A percentile compares a stretch with the other conserved stretches of the same genome.
These are phyloP conservation scores for Phaeosphaeriaceae sp. DNA, from an alignment of 2,329 filamentous ascomycete species.

Conservation along the genomic window DNA sequence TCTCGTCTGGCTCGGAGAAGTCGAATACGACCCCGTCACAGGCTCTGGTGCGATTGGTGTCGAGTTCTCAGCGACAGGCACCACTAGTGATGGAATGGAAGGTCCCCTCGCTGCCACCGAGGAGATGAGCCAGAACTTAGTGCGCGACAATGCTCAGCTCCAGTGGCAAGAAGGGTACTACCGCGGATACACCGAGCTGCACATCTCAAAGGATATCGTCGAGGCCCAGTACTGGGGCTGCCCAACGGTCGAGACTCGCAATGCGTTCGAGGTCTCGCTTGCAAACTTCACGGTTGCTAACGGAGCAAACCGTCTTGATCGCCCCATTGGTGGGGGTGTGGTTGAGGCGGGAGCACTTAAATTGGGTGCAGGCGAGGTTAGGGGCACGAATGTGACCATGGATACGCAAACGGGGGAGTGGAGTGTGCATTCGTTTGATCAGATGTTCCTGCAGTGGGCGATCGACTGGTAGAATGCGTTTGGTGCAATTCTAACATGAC, in stretches of 20 bases:
- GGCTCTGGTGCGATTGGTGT: conserved; percentile 24
- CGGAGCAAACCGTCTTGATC: not conserved
- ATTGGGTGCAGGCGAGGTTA: conserved; percentile 1
- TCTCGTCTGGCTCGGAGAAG: not conserved
- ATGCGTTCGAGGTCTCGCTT: not conserved
- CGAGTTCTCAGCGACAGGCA: conserved; percentile 65
- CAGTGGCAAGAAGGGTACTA: conserved; percentile 59
- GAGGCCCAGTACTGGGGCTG: conserved; percentile 1
- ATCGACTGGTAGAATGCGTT: not conserved
- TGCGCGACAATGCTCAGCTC: conserved; percentile 64
- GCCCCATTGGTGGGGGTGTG: not conserved
- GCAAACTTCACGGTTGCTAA: not conserved
- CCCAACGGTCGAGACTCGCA: not conserved
- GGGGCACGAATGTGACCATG: conserved; percentile 5
- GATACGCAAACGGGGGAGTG: not conserved
- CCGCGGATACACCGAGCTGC: not conserved
- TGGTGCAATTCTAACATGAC: not conserved
- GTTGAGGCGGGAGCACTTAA: conserved; percentile 55
- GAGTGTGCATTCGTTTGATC: conserved; percentile 1
- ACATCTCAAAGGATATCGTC: not conserved
- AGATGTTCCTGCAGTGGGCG: not conserved
- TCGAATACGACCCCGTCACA: not conserved
- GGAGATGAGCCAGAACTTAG: conserved; percentile 29
- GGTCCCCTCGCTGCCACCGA: conserved; percentile 59
- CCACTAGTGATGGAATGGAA: conserved; percentile 47